Conservation (phyloP, 2,329 filamentous ascomycete species). For the Rutstroemia sp. region DNA sequence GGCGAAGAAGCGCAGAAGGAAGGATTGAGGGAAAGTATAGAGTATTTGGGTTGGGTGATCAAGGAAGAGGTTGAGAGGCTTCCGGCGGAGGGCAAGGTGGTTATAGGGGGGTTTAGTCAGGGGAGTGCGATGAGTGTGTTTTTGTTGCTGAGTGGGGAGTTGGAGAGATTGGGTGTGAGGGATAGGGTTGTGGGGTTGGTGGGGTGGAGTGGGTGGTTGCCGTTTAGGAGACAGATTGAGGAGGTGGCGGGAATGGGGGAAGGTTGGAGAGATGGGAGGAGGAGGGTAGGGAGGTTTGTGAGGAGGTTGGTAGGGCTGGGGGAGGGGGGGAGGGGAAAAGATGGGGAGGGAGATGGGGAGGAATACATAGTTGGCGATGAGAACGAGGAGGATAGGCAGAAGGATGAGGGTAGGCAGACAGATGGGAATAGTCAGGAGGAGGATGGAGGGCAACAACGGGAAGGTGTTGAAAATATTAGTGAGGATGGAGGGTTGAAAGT, state of each 20-base stretch:
- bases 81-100: neutral
- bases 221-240: slow-evolving; percentile 15
- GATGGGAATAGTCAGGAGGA: too few species aligned
- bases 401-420: too few species aligned
- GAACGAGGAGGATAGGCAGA: too few species aligned
- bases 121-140: slow-evolving; percentile 19
- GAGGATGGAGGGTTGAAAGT: neutral
- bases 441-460: too few species aligned
- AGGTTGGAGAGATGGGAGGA: neutral
- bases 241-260: neutral
- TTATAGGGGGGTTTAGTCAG: slow-evolving; percentile 20
- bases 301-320: too few species aligned
- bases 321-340: too few species aligned
- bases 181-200: slow-evolving; percentile 12
- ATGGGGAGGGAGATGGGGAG: too few species aligned
- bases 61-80: slow-evolving; percentile 7
- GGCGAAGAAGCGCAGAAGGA: slow-evolving; percentile 10
- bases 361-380: too few species aligned
- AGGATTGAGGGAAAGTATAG: slow-evolving; percentile 12
- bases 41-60: slow-evolving; percentile 13
- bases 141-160: slow-evolving; percentile 15
- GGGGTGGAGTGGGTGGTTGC: slow-evolving; percentile 25
- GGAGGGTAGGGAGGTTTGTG: too few species aligned
- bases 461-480: neutral
- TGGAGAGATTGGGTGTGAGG: neutral